Evolutionary conservation across 1,139 yeast genomes (phyloP).

Genomic region (Wickerhamomyces sp.): DNA sequence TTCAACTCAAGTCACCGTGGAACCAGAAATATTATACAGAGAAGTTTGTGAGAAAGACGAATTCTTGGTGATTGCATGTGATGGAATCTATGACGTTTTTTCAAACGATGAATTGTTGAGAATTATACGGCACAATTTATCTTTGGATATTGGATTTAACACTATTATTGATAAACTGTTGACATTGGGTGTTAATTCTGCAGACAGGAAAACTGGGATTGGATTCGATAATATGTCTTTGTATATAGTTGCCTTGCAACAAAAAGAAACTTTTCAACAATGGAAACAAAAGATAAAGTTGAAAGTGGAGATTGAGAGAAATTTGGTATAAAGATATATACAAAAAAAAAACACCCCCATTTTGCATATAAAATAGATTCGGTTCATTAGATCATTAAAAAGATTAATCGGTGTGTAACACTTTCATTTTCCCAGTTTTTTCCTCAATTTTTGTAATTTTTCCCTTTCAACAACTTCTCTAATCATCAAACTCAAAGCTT

Average conservation of each 20-base stretch:
- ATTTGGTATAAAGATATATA: too few relatives aligned
- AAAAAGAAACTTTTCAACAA: conserved; percentile 38
- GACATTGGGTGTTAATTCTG: conserved; percentile 67
- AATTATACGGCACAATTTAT: conserved; percentile 51
- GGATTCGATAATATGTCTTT: conserved; percentile 82
- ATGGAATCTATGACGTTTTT: conserved; percentile 80
- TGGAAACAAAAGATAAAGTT: conserved; percentile 56
- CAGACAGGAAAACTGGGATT: conserved; percentile 67
- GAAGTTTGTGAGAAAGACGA: conserved; percentile 48
- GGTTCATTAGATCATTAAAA: too few relatives aligned
- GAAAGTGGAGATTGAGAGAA: conserved; percentile 42
- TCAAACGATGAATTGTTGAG: conserved; percentile 50
- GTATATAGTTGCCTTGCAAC: conserved; percentile 57
- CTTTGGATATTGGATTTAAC: conserved; percentile 52
- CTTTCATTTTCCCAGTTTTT: conserved; percentile 3
- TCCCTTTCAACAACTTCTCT: conserved; percentile 51
- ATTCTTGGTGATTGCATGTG: conserved; percentile 66
- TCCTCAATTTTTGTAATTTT: conserved; percentile 25
- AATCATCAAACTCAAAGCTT: conserved; percentile 48
- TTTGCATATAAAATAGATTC: too few relatives aligned
- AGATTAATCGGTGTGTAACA: too few relatives aligned
- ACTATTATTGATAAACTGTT: conserved; percentile 54
- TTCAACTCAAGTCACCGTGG: conserved; percentile 50
- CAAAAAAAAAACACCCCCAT: too few relatives aligned
- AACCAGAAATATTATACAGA: conserved; percentile 63